Base-by-base conservation (phyloP, 1,284 basidiomycete species). In the Prillingera fragicola region DNA sequence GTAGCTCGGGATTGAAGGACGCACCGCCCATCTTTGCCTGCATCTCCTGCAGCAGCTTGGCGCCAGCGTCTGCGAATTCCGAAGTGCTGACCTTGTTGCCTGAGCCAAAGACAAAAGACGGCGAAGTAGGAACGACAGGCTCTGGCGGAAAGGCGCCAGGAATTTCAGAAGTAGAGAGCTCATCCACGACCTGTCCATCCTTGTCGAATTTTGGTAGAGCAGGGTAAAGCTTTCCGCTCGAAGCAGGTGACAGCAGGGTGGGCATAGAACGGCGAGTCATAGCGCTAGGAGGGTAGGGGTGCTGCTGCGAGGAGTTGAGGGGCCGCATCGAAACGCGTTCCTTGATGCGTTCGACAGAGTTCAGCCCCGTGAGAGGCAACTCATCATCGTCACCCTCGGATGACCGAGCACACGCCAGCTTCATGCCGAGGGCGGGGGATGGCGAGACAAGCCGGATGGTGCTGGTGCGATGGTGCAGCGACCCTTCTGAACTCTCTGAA, bases 391-490 rank as follows among this genome's bases (percentile, higher is more conserved):
- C 53, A 34, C 10, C 8, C 1, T 32, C 38, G 2, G 34, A 25
- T 10, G 28, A 41, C 26, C 17, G 26, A 4, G 25, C 35, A 8
- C 31, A 18, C n/a, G 23, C 25, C 7, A 37, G 21, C n/a, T 44
- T 25, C 32, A 24, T 19, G 3, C 26, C 17, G 22, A 26, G 46
- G 33, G 29, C 28, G 2, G 62, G 57, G 2, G 56, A 41, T 9
- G 65, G 59, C 0, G 65, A 63, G 18, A 60, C 55, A 1, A 68
- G 53, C 7, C 65, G 56, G 33, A 70, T 55, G 3, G 67, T 70
- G 40, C 59, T 63, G 4, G 62, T 55, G 27, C 60, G 52, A 27
- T 63, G 58, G 27, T 59, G 51, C 1, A 62, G 51, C 3, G 60
- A 55, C 28, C 24, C 35, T 27, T 17, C 13, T 17, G 17, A 22